Evolutionary conservation across 768 basidiomycete species (phyloP).

Genomic region (Tephrocybe sp.): DNA sequence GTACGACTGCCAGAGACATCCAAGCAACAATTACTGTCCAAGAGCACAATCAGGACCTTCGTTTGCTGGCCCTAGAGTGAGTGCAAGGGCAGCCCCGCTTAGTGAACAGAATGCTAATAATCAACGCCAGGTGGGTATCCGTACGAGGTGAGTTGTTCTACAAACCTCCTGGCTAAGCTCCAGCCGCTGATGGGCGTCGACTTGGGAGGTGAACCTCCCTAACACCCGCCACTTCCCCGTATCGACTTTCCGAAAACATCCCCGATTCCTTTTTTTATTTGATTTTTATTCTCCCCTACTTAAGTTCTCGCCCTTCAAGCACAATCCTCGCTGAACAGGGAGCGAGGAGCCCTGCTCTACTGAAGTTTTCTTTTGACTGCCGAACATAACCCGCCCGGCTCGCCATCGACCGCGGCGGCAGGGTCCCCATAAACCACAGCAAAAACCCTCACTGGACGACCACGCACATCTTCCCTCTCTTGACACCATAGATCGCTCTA

Average conservation of each 20-base stretch:
- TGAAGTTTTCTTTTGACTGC: slow-evolving; percentile 51
- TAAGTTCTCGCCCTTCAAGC: slow-evolving; percentile 42
- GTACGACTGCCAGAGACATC: slow-evolving; percentile 39
- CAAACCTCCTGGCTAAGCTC: neutral
- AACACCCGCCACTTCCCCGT: slow-evolving; percentile 38
- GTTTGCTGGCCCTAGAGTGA: slow-evolving; percentile 78
- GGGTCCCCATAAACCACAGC: slow-evolving; percentile 11
- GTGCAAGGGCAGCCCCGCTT: too few species aligned
- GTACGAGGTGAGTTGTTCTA: slow-evolving; percentile 59
- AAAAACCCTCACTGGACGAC: slow-evolving; percentile 11
- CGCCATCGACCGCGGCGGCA: slow-evolving; percentile 67
- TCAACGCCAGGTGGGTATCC: slow-evolving; percentile 65
- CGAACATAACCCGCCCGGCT: slow-evolving; percentile 67
- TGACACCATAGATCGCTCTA: slow-evolving; percentile 25
- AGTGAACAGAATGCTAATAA: slow-evolving; percentile 16
- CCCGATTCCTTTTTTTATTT: slow-evolving; percentile 13
- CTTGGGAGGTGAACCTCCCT: slow-evolving; percentile 75
- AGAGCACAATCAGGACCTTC: slow-evolving; percentile 76
- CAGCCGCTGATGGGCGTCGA: slow-evolving; percentile 20
- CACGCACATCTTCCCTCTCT: slow-evolving; percentile 21
- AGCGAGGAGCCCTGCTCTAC: slow-evolving; percentile 67
- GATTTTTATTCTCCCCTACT: slow-evolving; percentile 18
- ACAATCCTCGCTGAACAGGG: slow-evolving; percentile 65
- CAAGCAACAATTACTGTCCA: slow-evolving; percentile 72
- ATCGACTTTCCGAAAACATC: slow-evolving; percentile 9